Evolutionary conservation across 768 basidiomycete genomes (phyloP), one percentile per base, ranked within the genome.

Genomic region (Pholiota microspora): DNA sequence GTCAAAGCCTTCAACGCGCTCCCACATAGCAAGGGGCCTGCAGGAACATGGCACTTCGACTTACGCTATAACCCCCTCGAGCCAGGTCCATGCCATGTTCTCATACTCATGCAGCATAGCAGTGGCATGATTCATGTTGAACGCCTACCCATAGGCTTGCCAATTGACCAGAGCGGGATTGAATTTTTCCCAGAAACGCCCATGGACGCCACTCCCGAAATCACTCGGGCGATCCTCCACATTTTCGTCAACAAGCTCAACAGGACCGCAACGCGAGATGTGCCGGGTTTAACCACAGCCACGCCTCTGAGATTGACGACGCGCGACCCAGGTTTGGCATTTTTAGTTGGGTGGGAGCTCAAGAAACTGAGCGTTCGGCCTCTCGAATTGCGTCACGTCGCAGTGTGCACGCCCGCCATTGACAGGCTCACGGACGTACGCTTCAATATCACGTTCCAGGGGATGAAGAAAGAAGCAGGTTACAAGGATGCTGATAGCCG

Each of bases 21-120:
- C n/a, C 63, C 69, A 40, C 57, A 65, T 10, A 54, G 52, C 24
- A 27, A 53, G 44, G 35, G 36, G 36, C 4, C 56, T 0, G 65
- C 66, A 7, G 69, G 68, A 45, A 46, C 62, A 47, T 73, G 71
- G 70, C 65, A 73, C 54, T 73, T 73, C 28, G 69, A 73, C 27
- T 28, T 71, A 8, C 68, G 71, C 10, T 73, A 65, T 48, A 53
- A 71, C 8, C 62, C 63, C 3, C 54, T 71, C 27, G 62, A 69
- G 16, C 71, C 69, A 12, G 55, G 38, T 29, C 67, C 68, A 2
- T 59, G 64, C 2, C 70, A 69, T 53, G 36, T 68, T 29, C 59
- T 71, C 51, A 64, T 65, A 42, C 28, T 71, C 23, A 42, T 71
- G 32, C 69, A 71, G 49, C 67, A 66, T 4, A 65, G 63, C 13